Evolutionary conservation across 768 basidiomycete species (phyloP), one percentile per base, ranked within the genome.

Genomic region (Collybia sordida): DNA sequence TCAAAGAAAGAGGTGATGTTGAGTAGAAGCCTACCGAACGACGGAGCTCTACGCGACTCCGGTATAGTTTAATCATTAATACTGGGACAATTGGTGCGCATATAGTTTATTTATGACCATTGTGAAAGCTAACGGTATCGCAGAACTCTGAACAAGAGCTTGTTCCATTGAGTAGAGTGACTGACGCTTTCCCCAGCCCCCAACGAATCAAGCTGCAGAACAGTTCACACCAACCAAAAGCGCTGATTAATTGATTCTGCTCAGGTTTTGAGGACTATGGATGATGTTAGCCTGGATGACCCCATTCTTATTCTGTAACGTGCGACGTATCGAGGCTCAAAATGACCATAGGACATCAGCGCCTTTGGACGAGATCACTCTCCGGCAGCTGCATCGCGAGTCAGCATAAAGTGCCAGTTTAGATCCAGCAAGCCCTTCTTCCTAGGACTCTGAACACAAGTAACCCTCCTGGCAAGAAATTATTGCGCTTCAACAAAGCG

Each of bases 1-100:
- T 98, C 2, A 95, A 98, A 64, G 97, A 97, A 2, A 97, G 97
- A 1, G 97, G 98, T 65, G 96, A 98, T 61, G 82, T 99, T 1
- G 97, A 99, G 67, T 95, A 98, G 63, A 94, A 96, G 64, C 73
- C 85, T 27, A 76, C 81, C 6, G 93, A 93, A 70, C 75, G 94
- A 51, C 77, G 86, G 55, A 96, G 92, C 62, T 74, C 81, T 6
- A 67, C 80, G 7, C 78, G 90, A 50, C 90, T 98, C 28, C 78
- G 93, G 48, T 98, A 98, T 65, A 81, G 81, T n/a, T 70, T 99
- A 47, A 74, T 78, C 8, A 79, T 86, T 19, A 72, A 79, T 55
- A 73, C 74, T 36, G 84, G 84, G 23, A 71, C 70, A 8, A 78
- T 83, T 64, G 93, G 93, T 92, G 51, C 56, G 79, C 68, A 45